Evolutionary conservation across 2,329 filamentous ascomycete genomes (phyloP).

Genomic region (Exophiala bonariae): DNA sequence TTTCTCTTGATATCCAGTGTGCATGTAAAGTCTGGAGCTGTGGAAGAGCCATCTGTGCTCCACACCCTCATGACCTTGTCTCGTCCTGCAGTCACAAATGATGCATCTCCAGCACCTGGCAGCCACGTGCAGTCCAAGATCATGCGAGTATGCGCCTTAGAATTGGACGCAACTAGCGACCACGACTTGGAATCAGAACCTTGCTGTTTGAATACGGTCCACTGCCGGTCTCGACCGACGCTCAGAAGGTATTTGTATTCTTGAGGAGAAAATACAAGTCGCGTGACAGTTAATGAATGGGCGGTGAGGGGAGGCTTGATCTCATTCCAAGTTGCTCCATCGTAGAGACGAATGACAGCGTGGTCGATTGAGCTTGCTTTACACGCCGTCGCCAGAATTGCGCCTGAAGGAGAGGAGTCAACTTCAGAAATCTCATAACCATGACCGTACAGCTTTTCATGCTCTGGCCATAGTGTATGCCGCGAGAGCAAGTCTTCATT

Average conservation of each 20-base stretch:
- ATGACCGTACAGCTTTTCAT: constrained; percentile 95
- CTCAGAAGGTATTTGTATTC: constrained; percentile 77
- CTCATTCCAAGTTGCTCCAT: constrained; percentile 84
- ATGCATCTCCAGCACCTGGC: constrained; percentile 44
- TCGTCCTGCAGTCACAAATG: constrained; percentile 85
- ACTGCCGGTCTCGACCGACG: constrained; percentile 88
- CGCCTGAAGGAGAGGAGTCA: constrained; percentile 72
- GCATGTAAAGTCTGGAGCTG: constrained; percentile 39
- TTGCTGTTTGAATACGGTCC: constrained; percentile 71
- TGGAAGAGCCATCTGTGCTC: constrained; percentile 37
- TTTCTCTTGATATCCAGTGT: constrained; percentile 56
- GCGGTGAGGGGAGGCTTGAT: constrained; percentile 78
- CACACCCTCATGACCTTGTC: constrained; percentile 83
- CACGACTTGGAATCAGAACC: constrained; percentile 48
- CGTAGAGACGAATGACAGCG: constrained; percentile 88
- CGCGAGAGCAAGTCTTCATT: constrained; percentile 86
- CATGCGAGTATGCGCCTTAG: constrained; percentile 89
- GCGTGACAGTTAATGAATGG: constrained; percentile 82
- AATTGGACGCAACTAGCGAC: constrained; percentile 62
- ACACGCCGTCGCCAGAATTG: constrained; percentile 84
- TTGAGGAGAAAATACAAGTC: constrained; percentile 69
- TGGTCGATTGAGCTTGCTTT: constrained; percentile 91
- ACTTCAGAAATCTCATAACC: constrained; percentile 94
- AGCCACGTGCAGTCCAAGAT: constrained; percentile 87
- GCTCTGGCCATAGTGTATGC: constrained; percentile 92